A percentile compares a stretch with the other conserved stretches of the same genome.
These are phyloP conservation scores for Zymoseptoria tritici DNA, from an alignment of 2,329 filamentous ascomycete genomes.

Conservation along the genomic window DNA sequence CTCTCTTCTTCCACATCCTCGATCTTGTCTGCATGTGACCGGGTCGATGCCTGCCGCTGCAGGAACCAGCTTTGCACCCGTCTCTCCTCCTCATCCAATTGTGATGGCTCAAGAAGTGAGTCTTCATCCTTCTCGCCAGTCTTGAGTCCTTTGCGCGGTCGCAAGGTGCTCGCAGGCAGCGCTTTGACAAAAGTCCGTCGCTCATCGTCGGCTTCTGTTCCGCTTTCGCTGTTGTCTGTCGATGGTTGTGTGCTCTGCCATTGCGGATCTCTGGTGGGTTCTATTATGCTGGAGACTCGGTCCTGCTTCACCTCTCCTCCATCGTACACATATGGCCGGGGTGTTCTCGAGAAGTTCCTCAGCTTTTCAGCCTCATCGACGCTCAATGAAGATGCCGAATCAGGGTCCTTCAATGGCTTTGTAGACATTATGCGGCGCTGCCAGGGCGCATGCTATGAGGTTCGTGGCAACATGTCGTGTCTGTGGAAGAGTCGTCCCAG, in stretches of 20 bases:
- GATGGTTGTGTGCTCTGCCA: slow-evolving; percentile 31
- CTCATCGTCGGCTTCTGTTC: slow-evolving; percentile 92
- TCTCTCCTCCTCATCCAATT: slow-evolving; percentile 41
- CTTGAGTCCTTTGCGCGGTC: slow-evolving; percentile 70
- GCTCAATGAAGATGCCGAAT: slow-evolving; percentile 2
- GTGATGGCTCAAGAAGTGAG: slow-evolving; percentile 41
- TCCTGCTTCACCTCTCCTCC: slow-evolving; percentile 15
- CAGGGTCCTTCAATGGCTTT: neutral
- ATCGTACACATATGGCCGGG: slow-evolving; percentile 25
- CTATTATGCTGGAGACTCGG: neutral
- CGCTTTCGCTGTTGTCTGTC: slow-evolving; percentile 71
- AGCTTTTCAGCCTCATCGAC: slow-evolving; percentile 13
- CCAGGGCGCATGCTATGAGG: neutral
- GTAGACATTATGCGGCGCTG: neutral
- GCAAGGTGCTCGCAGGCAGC: slow-evolving; percentile 67
- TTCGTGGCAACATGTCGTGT: neutral
- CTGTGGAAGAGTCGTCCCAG: neutral
- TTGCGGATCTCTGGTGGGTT: slow-evolving; percentile 5
- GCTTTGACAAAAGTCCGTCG: slow-evolving; percentile 67
- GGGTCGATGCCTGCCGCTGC: slow-evolving; percentile 14
- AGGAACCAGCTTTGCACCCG: slow-evolving; percentile 34
- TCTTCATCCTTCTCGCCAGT: slow-evolving; percentile 39
- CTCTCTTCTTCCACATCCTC: slow-evolving; percentile 33
- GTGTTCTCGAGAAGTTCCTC: slow-evolving; percentile 19
- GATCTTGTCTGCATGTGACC: slow-evolving; percentile 18